phyloP scores from a whole-genome alignment of 2,329 filamentous ascomycete species.

The Fusarium sp. region DNA sequence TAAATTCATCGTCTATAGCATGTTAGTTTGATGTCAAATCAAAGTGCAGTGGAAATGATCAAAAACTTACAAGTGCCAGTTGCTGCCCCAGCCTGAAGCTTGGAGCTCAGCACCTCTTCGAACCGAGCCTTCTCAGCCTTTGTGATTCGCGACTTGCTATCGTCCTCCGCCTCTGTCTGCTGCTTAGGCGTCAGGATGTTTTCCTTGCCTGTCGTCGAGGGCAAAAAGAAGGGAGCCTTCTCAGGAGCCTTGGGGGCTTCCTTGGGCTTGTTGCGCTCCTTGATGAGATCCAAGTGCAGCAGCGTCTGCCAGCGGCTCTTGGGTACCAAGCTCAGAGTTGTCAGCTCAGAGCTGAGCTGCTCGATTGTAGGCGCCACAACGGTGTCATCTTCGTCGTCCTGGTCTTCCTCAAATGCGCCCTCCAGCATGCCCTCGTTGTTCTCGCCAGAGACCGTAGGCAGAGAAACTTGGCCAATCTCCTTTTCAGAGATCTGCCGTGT shows the following conservation, averaged over 20 bases:
- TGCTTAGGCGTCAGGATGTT: slow-evolving; percentile 54
- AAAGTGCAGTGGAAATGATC: background rate
- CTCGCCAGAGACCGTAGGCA: slow-evolving; percentile 85
- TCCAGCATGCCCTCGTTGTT: slow-evolving; percentile 81
- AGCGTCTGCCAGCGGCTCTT: slow-evolving; percentile 95
- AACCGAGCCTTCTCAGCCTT: slow-evolving; percentile 70
- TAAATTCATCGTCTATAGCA: slow-evolving; percentile 70
- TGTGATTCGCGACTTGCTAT: slow-evolving; percentile 73
- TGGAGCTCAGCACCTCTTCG: slow-evolving; percentile 69
- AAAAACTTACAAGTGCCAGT: slow-evolving; percentile 70
- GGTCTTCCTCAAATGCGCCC: slow-evolving; percentile 74
- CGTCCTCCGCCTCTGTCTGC: slow-evolving; percentile 53
- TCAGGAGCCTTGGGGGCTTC: slow-evolving; percentile 92
- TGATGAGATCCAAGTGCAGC: slow-evolving; percentile 90
- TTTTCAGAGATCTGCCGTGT: slow-evolving; percentile 86
- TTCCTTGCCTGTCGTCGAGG: slow-evolving; percentile 68
- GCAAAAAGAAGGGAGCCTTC: slow-evolving; percentile 95
- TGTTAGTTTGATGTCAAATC: slow-evolving; percentile 39
- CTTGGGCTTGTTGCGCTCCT: slow-evolving; percentile 92
- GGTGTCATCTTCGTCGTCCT: slow-evolving; percentile 65
- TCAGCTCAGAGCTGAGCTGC: slow-evolving; percentile 84
- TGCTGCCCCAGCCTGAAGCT: slow-evolving; percentile 65
- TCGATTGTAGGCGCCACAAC: slow-evolving; percentile 72
- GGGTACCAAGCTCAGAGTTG: slow-evolving; percentile 90
- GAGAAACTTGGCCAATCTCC: slow-evolving; percentile 73